These are phyloP conservation scores for Candida golubevii DNA, from an alignment of 805 yeast genomes.

Conservation along the genomic window DNA sequence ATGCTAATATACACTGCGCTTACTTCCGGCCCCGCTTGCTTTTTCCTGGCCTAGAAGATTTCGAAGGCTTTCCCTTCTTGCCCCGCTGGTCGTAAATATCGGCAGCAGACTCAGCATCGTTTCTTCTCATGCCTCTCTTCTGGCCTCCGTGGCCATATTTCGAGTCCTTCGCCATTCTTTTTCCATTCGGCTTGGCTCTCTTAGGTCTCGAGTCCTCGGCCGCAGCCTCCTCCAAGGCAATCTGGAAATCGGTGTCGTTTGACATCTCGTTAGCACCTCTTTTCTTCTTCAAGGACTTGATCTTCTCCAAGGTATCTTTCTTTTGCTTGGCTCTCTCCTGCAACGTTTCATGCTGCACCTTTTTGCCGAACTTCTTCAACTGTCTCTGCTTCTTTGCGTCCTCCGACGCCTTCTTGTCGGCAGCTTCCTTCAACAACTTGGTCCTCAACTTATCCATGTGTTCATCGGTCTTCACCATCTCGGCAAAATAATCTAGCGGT, in stretches of 20 bases:
- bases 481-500: slow-evolving; percentile 95
- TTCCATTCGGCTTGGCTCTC: slow-evolving; percentile 55
- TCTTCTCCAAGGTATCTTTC: slow-evolving; percentile 83
- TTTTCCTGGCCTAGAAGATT: slow-evolving; percentile 38
- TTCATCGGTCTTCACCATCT: slow-evolving; percentile 96
- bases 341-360: slow-evolving; percentile 88
- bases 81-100: slow-evolving; percentile 41
- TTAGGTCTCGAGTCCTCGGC: slow-evolving; percentile 46
- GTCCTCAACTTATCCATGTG: slow-evolving; percentile 93
- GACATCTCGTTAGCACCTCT: slow-evolving; percentile 71
- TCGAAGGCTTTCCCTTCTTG: slow-evolving; percentile 21
- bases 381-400: slow-evolving; percentile 93
- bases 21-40: slow-evolving; percentile 28
- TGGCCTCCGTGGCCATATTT: slow-evolving; percentile 77
- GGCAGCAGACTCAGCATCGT: slow-evolving; percentile 66
- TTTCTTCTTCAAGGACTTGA: slow-evolving; percentile 86
- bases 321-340: slow-evolving; percentile 93
- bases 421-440: slow-evolving; percentile 73
- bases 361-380: slow-evolving; percentile 95
- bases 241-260: slow-evolving; percentile 71
- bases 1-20: slow-evolving; percentile 1
- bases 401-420: slow-evolving; percentile 83
- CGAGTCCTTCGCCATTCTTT: slow-evolving; percentile 65
- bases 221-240: slow-evolving; percentile 90
- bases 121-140: slow-evolving; percentile 68